These are phyloP conservation scores for Schizosaccharomyces versatilis DNA, from an alignment of 1,139 yeast genomes.

Conservation along the genomic window DNA sequence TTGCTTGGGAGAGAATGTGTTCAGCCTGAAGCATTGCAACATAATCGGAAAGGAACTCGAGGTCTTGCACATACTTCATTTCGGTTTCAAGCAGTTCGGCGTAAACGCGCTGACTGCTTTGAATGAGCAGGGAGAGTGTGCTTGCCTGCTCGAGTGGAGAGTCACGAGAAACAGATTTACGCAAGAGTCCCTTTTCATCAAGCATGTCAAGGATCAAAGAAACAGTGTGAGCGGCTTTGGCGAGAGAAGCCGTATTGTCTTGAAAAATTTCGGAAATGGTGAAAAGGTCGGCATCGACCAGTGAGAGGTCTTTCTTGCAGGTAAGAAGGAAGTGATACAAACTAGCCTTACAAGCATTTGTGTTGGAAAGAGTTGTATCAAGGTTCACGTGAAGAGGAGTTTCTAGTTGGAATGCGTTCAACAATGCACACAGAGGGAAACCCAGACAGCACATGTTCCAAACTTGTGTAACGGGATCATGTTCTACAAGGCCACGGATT, in stretches of 20 bases:
- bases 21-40: constrained; percentile 42
- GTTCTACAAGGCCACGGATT: constrained; percentile 12
- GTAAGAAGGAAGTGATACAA: constrained; percentile 80
- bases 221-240: constrained; percentile 54
- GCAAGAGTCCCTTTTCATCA: constrained; percentile 11
- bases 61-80: constrained; percentile 74
- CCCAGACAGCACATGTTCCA: constrained; percentile 85
- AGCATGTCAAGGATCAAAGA: constrained; percentile 31
- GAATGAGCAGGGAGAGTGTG: constrained; percentile 14
- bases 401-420: constrained; percentile 34
- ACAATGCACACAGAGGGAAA: constrained; percentile 68
- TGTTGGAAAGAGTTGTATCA: constrained; percentile 19
- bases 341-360: constrained; percentile 66
- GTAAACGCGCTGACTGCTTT: constrained; percentile 47
- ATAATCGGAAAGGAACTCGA: constrained; percentile 50
- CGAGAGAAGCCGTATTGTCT: constrained; percentile 55
- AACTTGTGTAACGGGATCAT: constrained; percentile 81
- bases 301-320: constrained; percentile 52
- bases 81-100: constrained; percentile 75
- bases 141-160: background rate
- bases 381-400: constrained; percentile 21
- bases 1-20: constrained; percentile 56
- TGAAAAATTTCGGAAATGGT: constrained; percentile 78
- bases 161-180: background rate
- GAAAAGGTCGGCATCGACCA: constrained; percentile 64